Conservation (phyloP, 2,329 filamentous ascomycete genomes). For the Pseudogymnoascus sp. region DNA sequence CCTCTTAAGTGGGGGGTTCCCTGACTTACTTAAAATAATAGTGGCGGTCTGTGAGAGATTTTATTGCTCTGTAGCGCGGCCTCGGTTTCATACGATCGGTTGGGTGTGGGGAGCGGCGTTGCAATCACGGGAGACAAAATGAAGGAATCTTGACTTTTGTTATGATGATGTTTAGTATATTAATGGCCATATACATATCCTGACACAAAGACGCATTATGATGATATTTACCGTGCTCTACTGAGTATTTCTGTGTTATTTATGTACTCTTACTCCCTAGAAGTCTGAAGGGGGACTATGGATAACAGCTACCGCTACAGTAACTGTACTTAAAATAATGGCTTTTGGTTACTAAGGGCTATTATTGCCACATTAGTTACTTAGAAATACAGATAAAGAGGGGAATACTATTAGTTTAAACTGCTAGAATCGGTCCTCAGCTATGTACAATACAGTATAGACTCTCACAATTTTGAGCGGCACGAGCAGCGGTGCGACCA, state of each 20-base stretch:
- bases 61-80: background rate
- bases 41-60: background rate
- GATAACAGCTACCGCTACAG: background rate
- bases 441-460: too few relatives aligned
- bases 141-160: background rate
- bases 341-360: too few relatives aligned
- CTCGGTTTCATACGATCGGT: background rate
- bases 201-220: background rate
- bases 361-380: too few relatives aligned
- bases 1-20: background rate
- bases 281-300: too few relatives aligned
- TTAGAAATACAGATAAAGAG: too few relatives aligned
- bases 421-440: too few relatives aligned
- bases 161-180: background rate
- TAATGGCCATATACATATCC: background rate
- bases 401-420: too few relatives aligned
- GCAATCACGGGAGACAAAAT: background rate
- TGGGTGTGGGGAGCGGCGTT: background rate
- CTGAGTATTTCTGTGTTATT: background rate
- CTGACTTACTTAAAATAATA: background rate
- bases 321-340: background rate
- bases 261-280: too few relatives aligned
- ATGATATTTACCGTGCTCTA: background rate
- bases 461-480: too few relatives aligned
- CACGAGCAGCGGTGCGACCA: background rate